Evolutionary conservation across 352 stramenopile genomes (phyloP).

Genomic region (Phytopythium litorale): DNA sequence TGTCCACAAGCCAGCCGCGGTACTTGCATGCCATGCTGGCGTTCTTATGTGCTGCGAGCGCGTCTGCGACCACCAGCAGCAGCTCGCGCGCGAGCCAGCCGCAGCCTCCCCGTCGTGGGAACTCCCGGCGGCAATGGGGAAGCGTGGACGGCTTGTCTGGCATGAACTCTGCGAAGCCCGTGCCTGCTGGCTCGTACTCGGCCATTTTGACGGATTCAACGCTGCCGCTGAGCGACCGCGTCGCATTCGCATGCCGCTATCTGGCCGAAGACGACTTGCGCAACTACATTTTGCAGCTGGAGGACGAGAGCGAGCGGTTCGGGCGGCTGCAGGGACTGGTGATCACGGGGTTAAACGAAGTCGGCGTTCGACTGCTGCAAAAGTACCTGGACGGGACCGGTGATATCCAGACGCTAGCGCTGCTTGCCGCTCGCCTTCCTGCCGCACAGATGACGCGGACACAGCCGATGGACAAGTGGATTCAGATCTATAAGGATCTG

Average conservation of each 20-base stretch:
- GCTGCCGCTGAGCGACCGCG: conserved; percentile 84
- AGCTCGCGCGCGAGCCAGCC: conserved; percentile 18
- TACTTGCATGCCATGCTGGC: conserved; percentile 83
- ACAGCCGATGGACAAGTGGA: conserved; percentile 77
- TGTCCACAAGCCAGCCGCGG: conserved; percentile 47
- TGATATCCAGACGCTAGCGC: conserved; percentile 91
- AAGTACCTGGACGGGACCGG: conserved; percentile 88
- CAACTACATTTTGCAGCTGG: conserved; percentile 71
- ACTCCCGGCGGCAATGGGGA: conserved; percentile 47
- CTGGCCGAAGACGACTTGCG: conserved; percentile 80
- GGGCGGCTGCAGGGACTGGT: conserved; percentile 90
- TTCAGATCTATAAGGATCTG: conserved; percentile 89
- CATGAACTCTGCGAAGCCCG: conserved; percentile 23
- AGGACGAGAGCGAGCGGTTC: conserved; percentile 75
- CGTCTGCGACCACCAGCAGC: conserved; percentile 24
- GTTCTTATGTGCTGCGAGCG: conserved; percentile 58
- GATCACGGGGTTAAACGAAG: conserved; percentile 81
- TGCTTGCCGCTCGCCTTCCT: conserved; percentile 72
- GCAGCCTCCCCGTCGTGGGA: conserved; percentile 26
- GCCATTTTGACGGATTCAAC: conserved; percentile 85
- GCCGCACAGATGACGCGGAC: conserved; percentile 51
- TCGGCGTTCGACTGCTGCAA: conserved; percentile 87
- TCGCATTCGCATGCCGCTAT: conserved; percentile 92
- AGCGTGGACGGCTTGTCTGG: conserved; percentile 54
- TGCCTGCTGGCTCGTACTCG: conserved; percentile 43